A percentile compares a stretch with the other conserved stretches of the same genome.
These are phyloP conservation scores for Suillus tomentosus DNA, from an alignment of 768 basidiomycete species.

Conservation along the genomic window DNA sequence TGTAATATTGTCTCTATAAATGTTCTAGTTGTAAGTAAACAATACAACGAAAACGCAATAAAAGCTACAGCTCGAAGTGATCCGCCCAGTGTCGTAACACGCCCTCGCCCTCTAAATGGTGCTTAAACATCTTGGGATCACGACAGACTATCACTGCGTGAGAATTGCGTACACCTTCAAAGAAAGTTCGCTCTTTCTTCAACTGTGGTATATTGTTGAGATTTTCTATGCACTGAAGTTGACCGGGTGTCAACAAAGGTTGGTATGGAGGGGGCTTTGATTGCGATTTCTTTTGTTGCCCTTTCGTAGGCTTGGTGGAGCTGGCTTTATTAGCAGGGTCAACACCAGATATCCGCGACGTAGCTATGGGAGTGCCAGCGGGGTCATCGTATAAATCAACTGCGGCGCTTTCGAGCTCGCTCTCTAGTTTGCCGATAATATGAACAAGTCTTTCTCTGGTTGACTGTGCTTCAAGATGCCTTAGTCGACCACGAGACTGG, in stretches of 20 bases:
- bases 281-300: slow-evolving; percentile 13
- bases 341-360: slow-evolving; percentile 13
- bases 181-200: slow-evolving; percentile 70
- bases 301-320: slow-evolving; percentile 1
- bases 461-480: slow-evolving; percentile 58
- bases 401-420: slow-evolving; percentile 59
- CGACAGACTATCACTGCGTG: slow-evolving; percentile 75
- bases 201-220: slow-evolving; percentile 70
- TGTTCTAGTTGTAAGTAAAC: slow-evolving; percentile 4
- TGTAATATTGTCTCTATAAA: slow-evolving; percentile 2
- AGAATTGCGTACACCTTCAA: slow-evolving; percentile 58
- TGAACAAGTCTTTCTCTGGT: slow-evolving; percentile 54
- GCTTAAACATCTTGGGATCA: slow-evolving; percentile 60
- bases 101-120: slow-evolving; percentile 61
- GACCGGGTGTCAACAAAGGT: slow-evolving; percentile 55
- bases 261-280: slow-evolving; percentile 29
- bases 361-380: slow-evolving; percentile 25
- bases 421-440: slow-evolving; percentile 59
- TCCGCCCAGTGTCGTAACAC: slow-evolving; percentile 75
- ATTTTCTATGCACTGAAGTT: slow-evolving; percentile 55
- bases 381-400: slow-evolving; percentile 59
- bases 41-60: slow-evolving; percentile 4
- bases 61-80: slow-evolving; percentile 47
- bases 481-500: slow-evolving; percentile 65
- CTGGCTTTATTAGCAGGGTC: not conserved